phyloP scores from a whole-genome alignment of 257 asterid species.

The Cinchona pubescens region DNA sequence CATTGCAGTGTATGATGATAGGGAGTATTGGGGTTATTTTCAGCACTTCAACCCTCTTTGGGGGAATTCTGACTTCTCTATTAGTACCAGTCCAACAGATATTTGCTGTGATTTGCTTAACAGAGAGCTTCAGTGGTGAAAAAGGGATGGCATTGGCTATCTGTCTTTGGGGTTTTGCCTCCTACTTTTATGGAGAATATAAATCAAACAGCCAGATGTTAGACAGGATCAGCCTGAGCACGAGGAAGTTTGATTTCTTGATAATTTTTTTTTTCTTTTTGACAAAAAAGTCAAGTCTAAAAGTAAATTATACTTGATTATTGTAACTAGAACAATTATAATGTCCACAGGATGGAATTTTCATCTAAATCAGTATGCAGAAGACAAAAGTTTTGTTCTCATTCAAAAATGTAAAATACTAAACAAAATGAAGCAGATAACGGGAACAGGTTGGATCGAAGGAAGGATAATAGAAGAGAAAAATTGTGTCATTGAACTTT shows the following conservation, averaged over 20 bases:
- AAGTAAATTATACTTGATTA: no score
- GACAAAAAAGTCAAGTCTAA: no score
- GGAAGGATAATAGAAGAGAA: no score
- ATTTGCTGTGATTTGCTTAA: conserved; percentile 31
- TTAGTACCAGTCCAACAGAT: conserved; percentile 33
- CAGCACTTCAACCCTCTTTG: conserved; percentile 29
- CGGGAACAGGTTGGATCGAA: no score
- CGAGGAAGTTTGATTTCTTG: conserved; percentile 21
- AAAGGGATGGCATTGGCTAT: conserved; percentile 34
- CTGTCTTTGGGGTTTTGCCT: conserved; percentile 39
- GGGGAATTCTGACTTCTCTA: conserved; percentile 31
- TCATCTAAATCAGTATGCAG: no score
- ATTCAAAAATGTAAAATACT: no score
- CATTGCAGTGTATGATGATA: conserved; percentile 27
- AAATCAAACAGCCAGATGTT: background rate
- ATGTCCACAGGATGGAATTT: no score
- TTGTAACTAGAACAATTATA: no score
- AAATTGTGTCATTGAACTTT: no score
- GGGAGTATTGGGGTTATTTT: conserved; percentile 31
- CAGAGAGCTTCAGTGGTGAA: conserved; percentile 31
- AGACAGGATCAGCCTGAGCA: conserved; percentile 1
- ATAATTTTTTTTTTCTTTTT: no score
- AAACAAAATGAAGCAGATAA: no score
- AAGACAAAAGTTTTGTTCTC: no score
- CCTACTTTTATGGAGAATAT: conserved; percentile 39